A percentile compares a stretch with the other conserved stretches of the same genome.
These are phyloP conservation scores for Alnus rubra DNA, from an alignment of 306 rosid species.

Conservation along the genomic window DNA sequence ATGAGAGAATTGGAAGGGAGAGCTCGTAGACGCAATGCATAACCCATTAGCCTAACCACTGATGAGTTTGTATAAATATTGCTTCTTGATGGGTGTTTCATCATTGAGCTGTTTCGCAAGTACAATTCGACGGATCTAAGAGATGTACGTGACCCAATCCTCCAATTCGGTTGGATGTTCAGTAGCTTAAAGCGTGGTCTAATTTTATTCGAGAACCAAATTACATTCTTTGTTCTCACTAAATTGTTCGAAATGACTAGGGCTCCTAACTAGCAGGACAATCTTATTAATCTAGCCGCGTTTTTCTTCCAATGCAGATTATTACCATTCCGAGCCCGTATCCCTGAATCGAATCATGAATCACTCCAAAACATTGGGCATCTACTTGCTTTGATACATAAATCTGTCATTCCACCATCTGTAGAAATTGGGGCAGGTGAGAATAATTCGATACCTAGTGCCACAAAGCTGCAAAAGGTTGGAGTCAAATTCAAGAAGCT, in stretches of 20 bases:
- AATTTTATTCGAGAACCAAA: not conserved
- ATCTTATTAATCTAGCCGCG: too few species aligned
- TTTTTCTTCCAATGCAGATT: too few species aligned
- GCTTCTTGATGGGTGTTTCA: not conserved
- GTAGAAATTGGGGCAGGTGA: too few species aligned
- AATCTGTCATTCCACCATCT: not conserved
- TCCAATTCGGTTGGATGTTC: too few species aligned
- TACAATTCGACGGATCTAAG: too few species aligned
- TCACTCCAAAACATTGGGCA: not conserved
- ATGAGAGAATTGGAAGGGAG: not conserved
- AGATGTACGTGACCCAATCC: not conserved
- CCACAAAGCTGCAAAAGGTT: not conserved
- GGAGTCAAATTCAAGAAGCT: not conserved
- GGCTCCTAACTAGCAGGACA: too few species aligned
- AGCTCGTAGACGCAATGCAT: not conserved
- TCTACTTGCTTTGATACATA: not conserved
- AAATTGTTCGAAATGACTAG: not conserved
- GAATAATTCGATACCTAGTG: not conserved
- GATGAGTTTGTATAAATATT: not conserved
- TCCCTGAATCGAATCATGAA: not conserved
- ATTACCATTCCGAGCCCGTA: too few species aligned
- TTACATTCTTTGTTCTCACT: not conserved
- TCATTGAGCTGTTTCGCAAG: not conserved
- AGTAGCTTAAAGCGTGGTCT: not conserved
- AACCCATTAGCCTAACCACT: not conserved